Evolutionary conservation across 2,329 filamentous ascomycete species (phyloP).

Genomic region (Monascus ruber): DNA sequence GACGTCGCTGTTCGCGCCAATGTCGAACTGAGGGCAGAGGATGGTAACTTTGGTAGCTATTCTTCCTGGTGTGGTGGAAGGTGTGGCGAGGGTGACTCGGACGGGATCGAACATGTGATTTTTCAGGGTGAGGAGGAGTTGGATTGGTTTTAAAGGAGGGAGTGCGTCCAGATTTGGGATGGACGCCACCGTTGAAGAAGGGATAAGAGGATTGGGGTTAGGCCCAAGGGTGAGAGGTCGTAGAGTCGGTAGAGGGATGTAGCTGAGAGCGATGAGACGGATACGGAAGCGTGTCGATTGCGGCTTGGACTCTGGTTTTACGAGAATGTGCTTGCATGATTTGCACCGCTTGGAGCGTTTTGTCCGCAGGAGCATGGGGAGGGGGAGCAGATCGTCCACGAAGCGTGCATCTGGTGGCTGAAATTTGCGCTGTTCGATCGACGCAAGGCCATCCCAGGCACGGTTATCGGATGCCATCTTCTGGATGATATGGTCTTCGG

Average conservation of each 20-base stretch:
- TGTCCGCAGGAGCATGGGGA: constrained; percentile 72
- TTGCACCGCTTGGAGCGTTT: constrained; percentile 92
- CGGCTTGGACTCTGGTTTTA: constrained; percentile 86
- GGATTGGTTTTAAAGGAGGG: constrained; percentile 43
- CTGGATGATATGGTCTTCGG: constrained; percentile 49
- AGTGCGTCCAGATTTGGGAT: constrained; percentile 36
- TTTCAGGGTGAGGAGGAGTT: constrained; percentile 80
- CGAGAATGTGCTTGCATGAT: constrained; percentile 85
- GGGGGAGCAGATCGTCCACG: constrained; percentile 63
- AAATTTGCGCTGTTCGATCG: constrained; percentile 40
- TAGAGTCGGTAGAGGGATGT: constrained; percentile 68
- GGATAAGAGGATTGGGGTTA: constrained; percentile 9
- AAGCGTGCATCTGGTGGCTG: constrained; percentile 48
- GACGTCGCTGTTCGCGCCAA: constrained; percentile 87
- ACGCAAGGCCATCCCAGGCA: constrained; percentile 55
- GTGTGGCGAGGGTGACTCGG: constrained; percentile 76
- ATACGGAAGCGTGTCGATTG: constrained; percentile 85
- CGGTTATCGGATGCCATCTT: constrained; percentile 41
- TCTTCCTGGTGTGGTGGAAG: constrained; percentile 63
- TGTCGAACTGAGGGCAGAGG: constrained; percentile 84
- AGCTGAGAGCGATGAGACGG: constrained; percentile 73
- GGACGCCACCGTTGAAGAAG: constrained; percentile 15
- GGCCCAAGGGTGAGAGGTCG: constrained; percentile 46
- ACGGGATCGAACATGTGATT: constrained; percentile 92
- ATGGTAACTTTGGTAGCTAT: constrained; percentile 76